Evolutionary conservation across 768 basidiomycete species (phyloP).

Genomic region (Tricholoma flavovirens): DNA sequence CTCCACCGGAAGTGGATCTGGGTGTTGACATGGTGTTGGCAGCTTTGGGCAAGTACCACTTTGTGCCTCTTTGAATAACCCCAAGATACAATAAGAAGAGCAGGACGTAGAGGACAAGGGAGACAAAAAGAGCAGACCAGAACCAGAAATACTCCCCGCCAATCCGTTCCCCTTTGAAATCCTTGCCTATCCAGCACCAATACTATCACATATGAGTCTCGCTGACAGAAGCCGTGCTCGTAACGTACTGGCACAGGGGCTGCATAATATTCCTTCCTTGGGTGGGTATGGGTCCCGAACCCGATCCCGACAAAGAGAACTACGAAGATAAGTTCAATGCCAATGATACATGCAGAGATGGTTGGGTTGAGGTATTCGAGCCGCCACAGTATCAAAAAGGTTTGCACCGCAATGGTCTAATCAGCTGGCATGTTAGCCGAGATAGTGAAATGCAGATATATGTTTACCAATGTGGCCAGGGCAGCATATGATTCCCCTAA

Average conservation of each 20-base stretch:
- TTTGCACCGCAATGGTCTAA: conserved; percentile 36
- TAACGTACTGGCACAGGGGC: conserved; percentile 31
- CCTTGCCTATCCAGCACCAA: conserved; percentile 40
- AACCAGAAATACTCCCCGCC: conserved; percentile 41
- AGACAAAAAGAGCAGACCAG: conserved; percentile 34
- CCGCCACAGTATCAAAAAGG: conserved; percentile 36
- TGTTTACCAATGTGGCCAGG: conserved; percentile 36
- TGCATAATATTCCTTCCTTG: conserved; percentile 17
- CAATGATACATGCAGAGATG: conserved; percentile 22
- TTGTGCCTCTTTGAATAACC: background rate
- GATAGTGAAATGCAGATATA: too few relatives aligned
- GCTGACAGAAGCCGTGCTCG: background rate
- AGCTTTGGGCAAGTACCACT: background rate
- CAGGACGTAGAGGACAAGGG: conserved; percentile 23
- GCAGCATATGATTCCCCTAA: conserved; percentile 37
- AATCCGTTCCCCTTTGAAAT: conserved; percentile 25
- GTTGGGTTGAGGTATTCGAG: conserved; percentile 18
- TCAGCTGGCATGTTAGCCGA: too few relatives aligned
- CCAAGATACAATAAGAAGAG: background rate
- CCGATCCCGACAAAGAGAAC: conserved; percentile 26
- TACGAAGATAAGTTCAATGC: conserved; percentile 30
- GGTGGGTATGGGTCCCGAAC: conserved; percentile 17
- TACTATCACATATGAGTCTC: conserved; percentile 13
- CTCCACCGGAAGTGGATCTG: too few relatives aligned
- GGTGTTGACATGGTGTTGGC: background rate